phyloP scores from a whole-genome alignment of 768 basidiomycete species.

The Leccinum longicurvipes region DNA sequence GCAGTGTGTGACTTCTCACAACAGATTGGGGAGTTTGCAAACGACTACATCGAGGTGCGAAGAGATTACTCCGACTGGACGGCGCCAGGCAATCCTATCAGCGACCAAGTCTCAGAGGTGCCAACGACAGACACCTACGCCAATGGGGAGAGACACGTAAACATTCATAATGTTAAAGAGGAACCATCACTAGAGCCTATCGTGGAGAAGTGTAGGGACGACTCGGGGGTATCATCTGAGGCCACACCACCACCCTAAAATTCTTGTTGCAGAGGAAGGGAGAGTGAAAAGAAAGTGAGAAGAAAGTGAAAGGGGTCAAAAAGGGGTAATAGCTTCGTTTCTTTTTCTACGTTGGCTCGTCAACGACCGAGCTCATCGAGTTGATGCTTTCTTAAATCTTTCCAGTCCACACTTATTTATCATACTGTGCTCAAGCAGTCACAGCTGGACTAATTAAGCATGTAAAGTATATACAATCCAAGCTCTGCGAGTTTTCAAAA shows the following conservation, averaged over 20 bases:
- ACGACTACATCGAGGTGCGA: conserved; percentile 66
- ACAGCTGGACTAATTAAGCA: background rate
- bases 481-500: background rate
- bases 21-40: conserved; percentile 68
- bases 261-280: background rate
- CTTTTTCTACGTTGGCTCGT: background rate
- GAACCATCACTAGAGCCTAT: conserved; percentile 14
- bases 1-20: background rate
- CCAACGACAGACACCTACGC: conserved; percentile 10
- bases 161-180: conserved; percentile 6
- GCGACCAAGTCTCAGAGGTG: conserved; percentile 2
- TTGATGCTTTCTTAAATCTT: background rate
- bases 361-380: background rate
- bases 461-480: conserved; percentile 2
- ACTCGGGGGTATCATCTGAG: background rate
- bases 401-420: background rate
- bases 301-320: background rate
- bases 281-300: background rate
- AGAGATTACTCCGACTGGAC: conserved; percentile 61
- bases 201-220: conserved; percentile 12
- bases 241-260: too few species aligned
- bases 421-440: background rate
- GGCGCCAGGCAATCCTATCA: conserved; percentile 19
- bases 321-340: background rate
- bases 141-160: conserved; percentile 38